A percentile compares a stretch with the other conserved stretches of the same genome.
Conservation (phyloP, 2,329 filamentous ascomycete species). For the Pseudocercospora fijiensis region DNA sequence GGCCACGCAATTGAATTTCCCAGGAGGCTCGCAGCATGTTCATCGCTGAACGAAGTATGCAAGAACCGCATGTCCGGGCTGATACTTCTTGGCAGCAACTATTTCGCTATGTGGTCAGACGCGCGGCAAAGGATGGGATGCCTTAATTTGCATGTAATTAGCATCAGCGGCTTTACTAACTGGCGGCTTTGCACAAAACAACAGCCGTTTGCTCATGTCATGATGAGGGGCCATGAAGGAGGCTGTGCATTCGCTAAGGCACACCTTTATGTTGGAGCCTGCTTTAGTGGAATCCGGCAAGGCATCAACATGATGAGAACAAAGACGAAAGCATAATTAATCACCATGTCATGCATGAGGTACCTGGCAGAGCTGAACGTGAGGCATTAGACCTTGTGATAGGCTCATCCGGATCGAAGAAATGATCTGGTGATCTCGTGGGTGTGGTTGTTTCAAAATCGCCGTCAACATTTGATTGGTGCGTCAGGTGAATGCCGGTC, state of each 20-base stretch:
- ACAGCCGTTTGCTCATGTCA: background rate
- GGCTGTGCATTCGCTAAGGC: background rate
- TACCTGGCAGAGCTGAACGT: slow-evolving; percentile 4
- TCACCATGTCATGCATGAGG: background rate
- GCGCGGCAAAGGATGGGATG: slow-evolving; percentile 5
- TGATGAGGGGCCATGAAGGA: slow-evolving; percentile 1
- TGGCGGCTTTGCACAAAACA: background rate
- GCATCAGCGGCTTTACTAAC: background rate
- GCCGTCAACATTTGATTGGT: background rate
- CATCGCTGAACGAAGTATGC: background rate
- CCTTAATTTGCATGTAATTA: background rate
- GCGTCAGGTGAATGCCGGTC: background rate
- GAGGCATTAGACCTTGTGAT: slow-evolving; percentile 1
- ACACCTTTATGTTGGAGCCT: background rate
- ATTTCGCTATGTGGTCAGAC: background rate
- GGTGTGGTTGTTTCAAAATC: background rate
- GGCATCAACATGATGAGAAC: background rate
- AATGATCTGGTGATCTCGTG: background rate
- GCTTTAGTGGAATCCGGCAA: background rate
- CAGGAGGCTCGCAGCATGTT: background rate
- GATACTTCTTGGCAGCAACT: background rate
- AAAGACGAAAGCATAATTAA: background rate
- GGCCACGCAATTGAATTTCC: background rate
- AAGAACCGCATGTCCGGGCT: background rate
- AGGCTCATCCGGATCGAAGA: slow-evolving; percentile 1